Conservation (phyloP, 257 asterid species). For the Solanum dulcamara region DNA sequence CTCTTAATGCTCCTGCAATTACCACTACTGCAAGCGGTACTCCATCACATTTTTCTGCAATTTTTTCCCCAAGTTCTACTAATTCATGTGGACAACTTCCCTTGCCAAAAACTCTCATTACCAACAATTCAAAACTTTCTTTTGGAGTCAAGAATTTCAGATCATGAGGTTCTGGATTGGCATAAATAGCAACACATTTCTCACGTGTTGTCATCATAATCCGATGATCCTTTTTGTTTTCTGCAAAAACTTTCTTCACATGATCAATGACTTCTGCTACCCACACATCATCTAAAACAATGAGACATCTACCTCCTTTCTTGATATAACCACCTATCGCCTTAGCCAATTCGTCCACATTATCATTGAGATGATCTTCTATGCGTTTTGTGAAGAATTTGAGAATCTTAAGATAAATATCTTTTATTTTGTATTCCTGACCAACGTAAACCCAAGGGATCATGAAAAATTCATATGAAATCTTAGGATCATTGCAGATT, state of each 20-base stretch:
- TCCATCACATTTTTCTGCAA: not conserved
- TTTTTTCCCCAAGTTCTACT: not conserved
- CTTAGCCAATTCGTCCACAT: slow-evolving; percentile 1
- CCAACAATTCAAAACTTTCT: slow-evolving; percentile 26
- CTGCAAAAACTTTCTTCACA: not conserved
- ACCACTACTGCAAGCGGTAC: slow-evolving; percentile 30
- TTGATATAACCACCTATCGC: not conserved
- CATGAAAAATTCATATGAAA: slow-evolving; percentile 10
- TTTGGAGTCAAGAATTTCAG: slow-evolving; percentile 4
- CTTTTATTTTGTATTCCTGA: not conserved
- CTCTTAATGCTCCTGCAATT: slow-evolving; percentile 31
- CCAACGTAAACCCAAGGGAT: slow-evolving; percentile 20
- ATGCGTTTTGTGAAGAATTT: not conserved
- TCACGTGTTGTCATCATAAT: slow-evolving; percentile 28
- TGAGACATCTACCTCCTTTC: slow-evolving; percentile 7
- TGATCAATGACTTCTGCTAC: not conserved
- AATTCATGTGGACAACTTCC: slow-evolving; percentile 7
- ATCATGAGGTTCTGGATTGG: slow-evolving; percentile 5
- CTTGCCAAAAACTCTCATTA: slow-evolving; percentile 21
- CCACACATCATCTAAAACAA: slow-evolving; percentile 34
- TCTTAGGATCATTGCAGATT: slow-evolving; percentile 3
- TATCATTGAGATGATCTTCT: not conserved
- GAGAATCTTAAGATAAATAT: slow-evolving; percentile 15
- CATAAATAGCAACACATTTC: slow-evolving; percentile 4
- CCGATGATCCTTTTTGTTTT: slow-evolving; percentile 9